Evolutionary conservation across 495 filamentous ascomycete species (phyloP), one percentile per base, ranked within the genome.

Genomic region (Umbilicaria muhlenbergii): DNA sequence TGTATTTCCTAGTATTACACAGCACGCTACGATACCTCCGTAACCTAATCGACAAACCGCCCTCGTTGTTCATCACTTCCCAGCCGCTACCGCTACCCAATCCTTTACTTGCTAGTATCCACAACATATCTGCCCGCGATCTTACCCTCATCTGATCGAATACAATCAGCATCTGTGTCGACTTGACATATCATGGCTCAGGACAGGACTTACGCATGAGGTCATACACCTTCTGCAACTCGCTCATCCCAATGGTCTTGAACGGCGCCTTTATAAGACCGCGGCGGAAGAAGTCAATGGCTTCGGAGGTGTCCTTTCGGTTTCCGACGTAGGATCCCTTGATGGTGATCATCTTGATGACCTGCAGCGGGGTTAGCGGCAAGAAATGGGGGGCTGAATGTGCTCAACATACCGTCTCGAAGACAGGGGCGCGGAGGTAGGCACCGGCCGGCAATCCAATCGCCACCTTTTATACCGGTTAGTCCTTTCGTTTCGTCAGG

Each of bases 321-420:
- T 89, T 94, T 35, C 88, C 88, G 47, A 94, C 88, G 55, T 94
- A 94, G 49, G 76, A 83, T 36, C 88, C 88, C 68, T 84, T 86
- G 71, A 96, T 94, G 49, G 63, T 80, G 62, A 94, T 80, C 85
- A 94, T 93, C 54, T 73, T 71, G 49, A 87, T 71, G 24, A 28
- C 24, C 24, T 28, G 24, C 5, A 1, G 4, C 8, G 24, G 6
- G 8, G 24, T 28, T 10, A 28, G 24, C 8, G 24, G 6, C 24
- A 28, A 10, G n/a, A 10, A 6, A 28, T 28, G 5, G 24, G 6
- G 24, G 8, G 24, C 1, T 28, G 24, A 28, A 1, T 28, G 8
- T 28, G 24, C 24, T 28, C 6, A 28, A 28, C 24, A 6, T 19
- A 95, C 88, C 3, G 80, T 81, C 49, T 82, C 73, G 57, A 94